Conservation (phyloP, 148 eudicot genomes). For the Vaccinium myrtillus region DNA sequence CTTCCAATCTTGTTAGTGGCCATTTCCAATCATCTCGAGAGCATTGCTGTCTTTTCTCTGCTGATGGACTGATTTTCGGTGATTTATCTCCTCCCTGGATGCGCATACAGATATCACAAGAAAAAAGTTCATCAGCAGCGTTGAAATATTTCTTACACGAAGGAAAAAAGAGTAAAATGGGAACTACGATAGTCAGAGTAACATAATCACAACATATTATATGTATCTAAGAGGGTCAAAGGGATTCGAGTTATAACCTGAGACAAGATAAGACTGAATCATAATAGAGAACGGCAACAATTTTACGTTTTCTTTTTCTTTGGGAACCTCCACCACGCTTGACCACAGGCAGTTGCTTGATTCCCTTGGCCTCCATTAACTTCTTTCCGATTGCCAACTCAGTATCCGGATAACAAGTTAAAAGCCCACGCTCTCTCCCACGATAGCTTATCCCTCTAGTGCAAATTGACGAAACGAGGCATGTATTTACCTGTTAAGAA, state of each 20-base stretch:
- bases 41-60: conserved; percentile 29
- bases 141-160: background rate
- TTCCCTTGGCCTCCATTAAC: conserved; percentile 91
- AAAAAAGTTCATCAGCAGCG: background rate
- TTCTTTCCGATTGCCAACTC: conserved; percentile 80
- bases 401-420: conserved; percentile 91
- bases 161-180: background rate
- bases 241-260: conserved; percentile 43
- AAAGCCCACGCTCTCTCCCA: conserved; percentile 72
- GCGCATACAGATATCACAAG: background rate
- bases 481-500: conserved; percentile 51
- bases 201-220: background rate
- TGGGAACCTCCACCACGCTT: conserved; percentile 58
- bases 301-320: conserved; percentile 63
- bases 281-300: conserved; percentile 70
- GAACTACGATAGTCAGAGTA: background rate
- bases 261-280: conserved; percentile 52
- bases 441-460: conserved; percentile 75
- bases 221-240: background rate
- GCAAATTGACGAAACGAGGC: conserved; percentile 64
- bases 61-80: conserved; percentile 24
- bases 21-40: conserved; percentile 22
- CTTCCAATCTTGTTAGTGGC: conserved; percentile 19
- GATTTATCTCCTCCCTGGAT: conserved; percentile 46
- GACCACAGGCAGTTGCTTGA: conserved; percentile 90